Base-by-base conservation (phyloP, 352 stramenopile species). In the Globisporangium cederbergense region DNA sequence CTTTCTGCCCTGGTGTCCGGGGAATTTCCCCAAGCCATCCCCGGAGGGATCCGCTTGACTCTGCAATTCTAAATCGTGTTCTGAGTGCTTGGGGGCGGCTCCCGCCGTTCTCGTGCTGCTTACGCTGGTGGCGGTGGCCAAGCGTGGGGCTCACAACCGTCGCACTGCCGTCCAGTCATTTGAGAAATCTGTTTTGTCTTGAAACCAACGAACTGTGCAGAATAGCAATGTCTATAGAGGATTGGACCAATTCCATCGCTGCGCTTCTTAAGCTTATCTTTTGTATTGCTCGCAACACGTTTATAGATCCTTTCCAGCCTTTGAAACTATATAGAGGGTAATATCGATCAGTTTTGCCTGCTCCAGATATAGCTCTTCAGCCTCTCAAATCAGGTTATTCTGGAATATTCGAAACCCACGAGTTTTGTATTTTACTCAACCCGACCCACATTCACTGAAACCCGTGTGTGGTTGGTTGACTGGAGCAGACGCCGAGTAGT, bases 51-150 rank as follows among this genome's bases (percentile, higher is more conserved):
- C 81, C 79, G 78, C 85, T 94, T 94, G 85, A 94, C 85, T 92
- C 78, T 76, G 85, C 85, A 94, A 94, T 94, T 94, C 85, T 94
- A 94, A 94, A 91, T 94, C 81, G 85, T 92, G 85, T 92, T 94
- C 83, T 93, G 82, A 81, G 54, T 8, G 2, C 16, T 5, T 3
- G 28, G 20, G 18, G 5, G 34, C n/a, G 11, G 13, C 13, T 10
- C 11, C 14, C 13, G 38, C 38, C 10, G 16, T 45, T 0, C 22
- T 14, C 10, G 10, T 20, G 14, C 42, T 20, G 42, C 13, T 40
- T 25, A 1, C 22, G 50, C 4, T 16, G 49, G 11, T 11, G 22
- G n/a, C 22, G n/a, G 25, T 30, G 32, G 32, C 32, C 32, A 4
- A 1, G 47, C 4, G 10, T 22, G 20, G 9, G 46, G 11, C 8